Percentiles rank a stretch among this genome's conserved stretches.
Conservation (phyloP, 1,284 basidiomycete genomes). For the Pseudozyma flocculosa region DNA sequence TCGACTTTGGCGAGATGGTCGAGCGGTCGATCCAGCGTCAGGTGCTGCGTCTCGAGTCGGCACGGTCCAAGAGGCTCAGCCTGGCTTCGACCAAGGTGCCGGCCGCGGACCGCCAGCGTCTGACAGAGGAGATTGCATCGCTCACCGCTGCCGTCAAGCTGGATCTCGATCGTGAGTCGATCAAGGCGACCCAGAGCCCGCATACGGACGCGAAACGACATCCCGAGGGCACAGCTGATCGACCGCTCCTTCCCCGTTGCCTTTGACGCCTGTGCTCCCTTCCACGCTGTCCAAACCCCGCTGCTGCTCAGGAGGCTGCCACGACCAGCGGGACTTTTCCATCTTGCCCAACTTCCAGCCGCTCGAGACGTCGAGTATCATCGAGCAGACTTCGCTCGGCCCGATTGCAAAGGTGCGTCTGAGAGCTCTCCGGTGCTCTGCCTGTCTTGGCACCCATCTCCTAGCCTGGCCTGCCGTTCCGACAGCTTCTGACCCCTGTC, state of each 20-base stretch:
- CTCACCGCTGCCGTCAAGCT: constrained; percentile 7
- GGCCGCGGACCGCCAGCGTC: not conserved
- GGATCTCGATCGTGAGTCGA: constrained; percentile 4
- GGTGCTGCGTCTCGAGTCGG: constrained; percentile 23
- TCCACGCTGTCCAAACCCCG: no score
- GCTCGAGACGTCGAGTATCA: constrained; percentile 9
- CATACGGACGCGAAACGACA: no score
- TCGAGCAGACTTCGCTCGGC: constrained; percentile 19
- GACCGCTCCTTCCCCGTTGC: no score
- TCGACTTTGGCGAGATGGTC: constrained; percentile 39
- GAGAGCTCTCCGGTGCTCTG: no score
- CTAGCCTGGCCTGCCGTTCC: no score
- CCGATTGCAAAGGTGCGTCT: constrained; percentile 10
- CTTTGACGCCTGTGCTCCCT: no score
- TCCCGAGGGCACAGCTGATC: no score
- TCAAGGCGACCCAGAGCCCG: no score
- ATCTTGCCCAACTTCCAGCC: constrained; percentile 38
- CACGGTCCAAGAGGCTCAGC: constrained; percentile 7
- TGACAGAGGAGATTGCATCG: constrained; percentile 7
- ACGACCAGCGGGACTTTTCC: constrained; percentile 32
- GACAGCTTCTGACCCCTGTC: no score
- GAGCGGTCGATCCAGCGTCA: constrained; percentile 34
- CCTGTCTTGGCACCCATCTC: no score
- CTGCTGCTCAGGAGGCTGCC: constrained; percentile 4
- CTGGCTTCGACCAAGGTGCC: not conserved